Base-by-base conservation (phyloP, 2,329 filamentous ascomycete species). In the Diaporthe capsici region DNA sequence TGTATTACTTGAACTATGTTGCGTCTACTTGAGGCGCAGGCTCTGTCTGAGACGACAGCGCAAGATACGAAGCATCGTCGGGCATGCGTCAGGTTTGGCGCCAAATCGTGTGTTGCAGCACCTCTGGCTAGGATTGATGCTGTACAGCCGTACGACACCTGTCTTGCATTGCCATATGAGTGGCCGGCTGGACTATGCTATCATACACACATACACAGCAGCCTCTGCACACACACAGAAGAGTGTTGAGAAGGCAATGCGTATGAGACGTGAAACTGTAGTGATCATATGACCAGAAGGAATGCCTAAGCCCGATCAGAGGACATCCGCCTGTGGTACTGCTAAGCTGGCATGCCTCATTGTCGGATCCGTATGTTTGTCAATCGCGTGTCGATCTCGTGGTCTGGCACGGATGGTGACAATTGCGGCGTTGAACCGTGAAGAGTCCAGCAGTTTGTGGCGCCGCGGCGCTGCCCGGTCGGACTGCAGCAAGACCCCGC, bases 381-480 rank as follows among this genome's bases (percentile, higher is more conserved):
- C 17, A 28, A n/a, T 22, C 4, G 25, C 7, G 28, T 28, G 22
- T 10, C 13, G 15, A 28, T 42, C 13, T n/a, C 22, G 12, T 39
- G 53, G 53, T 34, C 53, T 57, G 53, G 53, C 53, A 60, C 34
- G 20, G 31, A n/a, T 39, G 3, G 10, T 13, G 15, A 58, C 55
- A n/a, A n/a, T 58, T 31, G 9, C 22, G 25, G 25, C 42, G 60
- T 47, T 13, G 25, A 31, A 25, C 25, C 60, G 42, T 47, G 37
- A 31, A 22, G 39, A 25, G 60, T 63, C 60, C 25, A 42, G 42
- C 60, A 65, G 25, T 47, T 65, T 28, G 44, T 68, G 31, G 63
- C 63, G 63, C 47, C 63, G 47, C 22, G 42, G 31, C 31, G 44
- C 44, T 51, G 63, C 31, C 63, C 63, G 44, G 20, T 28, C 63